Evolutionary conservation across 2,329 filamentous ascomycete genomes (phyloP).

Genomic region (Colletotrichum simmondsii): DNA sequence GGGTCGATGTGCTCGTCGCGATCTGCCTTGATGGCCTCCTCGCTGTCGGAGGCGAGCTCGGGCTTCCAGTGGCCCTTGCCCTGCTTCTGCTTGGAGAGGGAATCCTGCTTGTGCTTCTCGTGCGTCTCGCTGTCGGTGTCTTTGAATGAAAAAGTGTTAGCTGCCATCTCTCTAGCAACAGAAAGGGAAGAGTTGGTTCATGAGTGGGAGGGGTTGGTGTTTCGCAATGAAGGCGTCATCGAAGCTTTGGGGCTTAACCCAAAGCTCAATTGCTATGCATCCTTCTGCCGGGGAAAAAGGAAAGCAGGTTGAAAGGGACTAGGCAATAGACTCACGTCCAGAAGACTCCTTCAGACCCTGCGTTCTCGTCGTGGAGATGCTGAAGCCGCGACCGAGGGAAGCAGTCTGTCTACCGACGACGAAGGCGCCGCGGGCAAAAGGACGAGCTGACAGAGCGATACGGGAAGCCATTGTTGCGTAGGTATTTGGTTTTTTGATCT

Average conservation of each 20-base stretch:
- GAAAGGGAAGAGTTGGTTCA: background rate
- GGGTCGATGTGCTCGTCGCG: conserved; percentile 56
- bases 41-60: conserved; percentile 81
- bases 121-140: conserved; percentile 59
- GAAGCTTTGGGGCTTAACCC: background rate
- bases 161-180: conserved; percentile 38
- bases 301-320: background rate
- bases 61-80: conserved; percentile 82
- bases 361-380: conserved; percentile 42
- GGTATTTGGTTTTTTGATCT: background rate
- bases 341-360: conserved; percentile 51
- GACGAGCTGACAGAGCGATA: conserved; percentile 39
- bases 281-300: background rate
- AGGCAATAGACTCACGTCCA: conserved; percentile 42
- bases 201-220: too few relatives aligned
- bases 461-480: conserved; percentile 44
- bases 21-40: conserved; percentile 80
- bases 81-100: conserved; percentile 73
- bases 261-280: background rate
- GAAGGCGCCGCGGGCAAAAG: conserved; percentile 39
- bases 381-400: conserved; percentile 36
- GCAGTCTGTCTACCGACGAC: conserved; percentile 39
- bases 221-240: background rate
- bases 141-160: conserved; percentile 12
- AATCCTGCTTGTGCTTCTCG: conserved; percentile 71